Percentiles rank a stretch among this genome's conserved stretches.
Evolutionary conservation across 768 basidiomycete genomes (phyloP).

Genomic region (Filobasidium floriforme): DNA sequence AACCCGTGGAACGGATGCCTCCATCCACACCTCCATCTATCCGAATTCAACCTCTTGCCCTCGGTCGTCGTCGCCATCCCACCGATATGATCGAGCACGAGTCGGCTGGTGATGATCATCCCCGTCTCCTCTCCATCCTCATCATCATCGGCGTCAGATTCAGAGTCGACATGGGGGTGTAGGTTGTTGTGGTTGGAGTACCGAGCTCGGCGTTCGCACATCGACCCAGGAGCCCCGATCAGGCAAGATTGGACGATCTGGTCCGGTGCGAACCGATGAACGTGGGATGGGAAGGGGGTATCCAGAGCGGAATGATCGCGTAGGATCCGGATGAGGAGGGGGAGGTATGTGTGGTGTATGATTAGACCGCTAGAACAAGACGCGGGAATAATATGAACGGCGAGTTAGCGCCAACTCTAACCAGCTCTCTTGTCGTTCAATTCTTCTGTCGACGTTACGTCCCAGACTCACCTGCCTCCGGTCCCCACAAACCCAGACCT

Average conservation of each 20-base stretch:
- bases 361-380: neutral
- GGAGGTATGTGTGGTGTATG: neutral
- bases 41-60: neutral
- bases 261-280: neutral
- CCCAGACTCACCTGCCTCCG: neutral
- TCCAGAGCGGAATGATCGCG: neutral
- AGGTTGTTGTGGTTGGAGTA: neutral
- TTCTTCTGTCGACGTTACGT: neutral
- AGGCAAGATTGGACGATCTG: neutral
- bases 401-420: too few species aligned
- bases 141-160: neutral
- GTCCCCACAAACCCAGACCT: neutral
- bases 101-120: neutral
- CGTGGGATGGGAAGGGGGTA: neutral
- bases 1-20: neutral
- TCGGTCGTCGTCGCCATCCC: neutral
- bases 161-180: neutral
- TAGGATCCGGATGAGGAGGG: neutral
- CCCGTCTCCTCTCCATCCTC: neutral
- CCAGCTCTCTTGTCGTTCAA: too few species aligned
- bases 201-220: neutral
- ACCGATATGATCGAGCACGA: slow-evolving; percentile 2
- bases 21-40: neutral
- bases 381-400: too few species aligned
- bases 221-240: neutral